Conservation (phyloP, 2,329 filamentous ascomycete species). For the Alternaria gaisen region DNA sequence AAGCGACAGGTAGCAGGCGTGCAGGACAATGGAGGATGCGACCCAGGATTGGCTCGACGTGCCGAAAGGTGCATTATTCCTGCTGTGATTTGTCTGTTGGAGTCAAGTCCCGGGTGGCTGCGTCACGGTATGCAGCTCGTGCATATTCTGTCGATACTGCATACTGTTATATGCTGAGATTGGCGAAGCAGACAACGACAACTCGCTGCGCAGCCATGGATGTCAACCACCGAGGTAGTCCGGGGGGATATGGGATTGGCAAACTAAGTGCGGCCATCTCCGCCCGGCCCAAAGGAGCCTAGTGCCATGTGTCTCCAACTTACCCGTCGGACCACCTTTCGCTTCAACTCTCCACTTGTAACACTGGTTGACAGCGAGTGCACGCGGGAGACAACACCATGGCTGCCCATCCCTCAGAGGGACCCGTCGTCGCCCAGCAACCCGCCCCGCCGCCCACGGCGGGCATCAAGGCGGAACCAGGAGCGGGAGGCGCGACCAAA, state of each 20-base stretch:
- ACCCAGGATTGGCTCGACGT: constrained; percentile 24
- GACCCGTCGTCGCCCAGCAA: constrained; percentile 41
- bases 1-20: constrained; percentile 27
- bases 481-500: constrained; percentile 26
- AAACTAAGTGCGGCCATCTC: constrained; percentile 16
- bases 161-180: constrained; percentile 15
- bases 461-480: constrained; percentile 27
- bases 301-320: constrained; percentile 20
- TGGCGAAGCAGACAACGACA: constrained; percentile 23
- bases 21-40: constrained; percentile 12
- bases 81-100: constrained; percentile 14
- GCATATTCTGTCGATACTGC: constrained; percentile 17
- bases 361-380: constrained; percentile 18
- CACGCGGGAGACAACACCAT: constrained; percentile 30
- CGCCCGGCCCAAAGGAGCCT: constrained; percentile 11
- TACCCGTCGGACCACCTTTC: constrained; percentile 25
- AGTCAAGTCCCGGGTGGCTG: constrained; percentile 13
- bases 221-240: neutral
- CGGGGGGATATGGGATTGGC: constrained; percentile 2
- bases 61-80: constrained; percentile 15
- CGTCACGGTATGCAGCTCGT: constrained; percentile 11
- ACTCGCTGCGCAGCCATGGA: constrained; percentile 8
- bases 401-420: constrained; percentile 39
- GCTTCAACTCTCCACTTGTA: constrained; percentile 20
- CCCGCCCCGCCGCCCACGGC: constrained; percentile 27